Evolutionary conservation across 2,329 filamentous ascomycete species (phyloP), one percentile per base, ranked within the genome.

Genomic region (Sclerotinia minor): DNA sequence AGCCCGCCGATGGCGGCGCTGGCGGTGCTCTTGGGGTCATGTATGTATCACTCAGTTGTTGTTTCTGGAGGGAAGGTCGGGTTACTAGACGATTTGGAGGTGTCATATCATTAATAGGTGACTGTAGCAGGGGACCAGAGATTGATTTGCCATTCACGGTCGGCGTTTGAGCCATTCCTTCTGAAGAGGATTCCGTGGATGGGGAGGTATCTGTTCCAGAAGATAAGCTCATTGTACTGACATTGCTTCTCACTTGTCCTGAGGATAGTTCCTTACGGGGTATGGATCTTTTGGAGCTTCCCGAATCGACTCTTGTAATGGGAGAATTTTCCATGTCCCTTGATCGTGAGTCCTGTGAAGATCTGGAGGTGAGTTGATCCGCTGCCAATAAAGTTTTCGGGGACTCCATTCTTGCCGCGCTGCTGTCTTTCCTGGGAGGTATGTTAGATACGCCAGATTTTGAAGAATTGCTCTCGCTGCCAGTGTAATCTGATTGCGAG

Each of bases 231-330:
- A 72, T 70, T 32, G 72, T 70, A 52, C 69, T 74, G 41, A 72
- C 71, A 24, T 67, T 73, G 50, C 69, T 74, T 59, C 73, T 74
- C 6, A 71, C 55, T 35, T 69, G 32, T 24, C 70, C 71, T 41
- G 72, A 45, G 21, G 72, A 60, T 54, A 89, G 75, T 58, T 94
- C 90, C 76, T 92, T 94, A 73, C 89, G 83, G 15, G 86, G 73
- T 69, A 90, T 84, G 77, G 75, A 75, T 58, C 70, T 74, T 61
- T 59, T 59, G 1, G 70, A 70, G 38, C 69, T 82, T 49, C 88
- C 79, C 26, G 87, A 90, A 76, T 90, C 87, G 29, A 84, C 85
- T 69, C 87, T 83, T 67, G 84, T 73, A 61, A 65, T 59, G 32
- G 61, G 70, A n/a, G 74, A 73, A n/a, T 77, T 75, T 69, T 82